Evolutionary conservation across 2,329 filamentous ascomycete genomes (phyloP).

Genomic region (Aschersonia sp.): DNA sequence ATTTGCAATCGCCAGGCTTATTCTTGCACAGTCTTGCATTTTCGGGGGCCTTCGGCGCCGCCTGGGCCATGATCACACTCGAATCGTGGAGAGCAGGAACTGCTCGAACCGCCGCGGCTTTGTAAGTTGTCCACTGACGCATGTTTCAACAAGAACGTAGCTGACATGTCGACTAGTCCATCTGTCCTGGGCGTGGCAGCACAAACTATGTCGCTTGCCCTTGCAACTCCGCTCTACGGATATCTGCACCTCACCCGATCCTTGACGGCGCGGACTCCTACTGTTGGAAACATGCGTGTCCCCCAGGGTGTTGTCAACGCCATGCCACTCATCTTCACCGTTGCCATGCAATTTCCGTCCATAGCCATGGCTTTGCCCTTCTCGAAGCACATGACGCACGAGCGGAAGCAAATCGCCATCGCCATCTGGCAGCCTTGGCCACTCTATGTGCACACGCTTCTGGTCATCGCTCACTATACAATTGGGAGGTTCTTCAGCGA

Average conservation of each 20-base stretch:
- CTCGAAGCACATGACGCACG: slow-evolving; percentile 3
- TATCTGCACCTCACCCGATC: slow-evolving; percentile 5
- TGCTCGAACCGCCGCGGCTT: slow-evolving; percentile 4
- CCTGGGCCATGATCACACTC: slow-evolving; percentile 7
- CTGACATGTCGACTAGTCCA: slow-evolving; percentile 3
- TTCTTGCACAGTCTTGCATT: slow-evolving; percentile 8
- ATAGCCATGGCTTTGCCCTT: slow-evolving; percentile 5
- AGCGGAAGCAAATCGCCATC: slow-evolving; percentile 8
- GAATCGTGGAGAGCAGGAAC: slow-evolving; percentile 9
- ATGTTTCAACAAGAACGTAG: background rate
- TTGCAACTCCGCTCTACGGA: slow-evolving; percentile 8
- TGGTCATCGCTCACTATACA: slow-evolving; percentile 1
- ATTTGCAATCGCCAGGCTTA: slow-evolving; percentile 5
- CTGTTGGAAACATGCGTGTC: slow-evolving; percentile 6
- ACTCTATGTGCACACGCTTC: slow-evolving; percentile 6
- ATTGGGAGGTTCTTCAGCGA: background rate
- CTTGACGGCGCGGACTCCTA: slow-evolving; percentile 4
- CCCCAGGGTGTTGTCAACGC: slow-evolving; percentile 6
- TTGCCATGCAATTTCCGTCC: slow-evolving; percentile 6
- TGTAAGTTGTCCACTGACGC: slow-evolving; percentile 3
- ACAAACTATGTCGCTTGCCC: slow-evolving; percentile 8
- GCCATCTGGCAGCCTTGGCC: slow-evolving; percentile 10
- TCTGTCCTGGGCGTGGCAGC: slow-evolving; percentile 5
- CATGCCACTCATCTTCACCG: slow-evolving; percentile 5
- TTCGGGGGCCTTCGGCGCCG: slow-evolving; percentile 7